Conservation (phyloP, 169 alveolate genomes). For the Plasmodium billcollinsi region DNA sequence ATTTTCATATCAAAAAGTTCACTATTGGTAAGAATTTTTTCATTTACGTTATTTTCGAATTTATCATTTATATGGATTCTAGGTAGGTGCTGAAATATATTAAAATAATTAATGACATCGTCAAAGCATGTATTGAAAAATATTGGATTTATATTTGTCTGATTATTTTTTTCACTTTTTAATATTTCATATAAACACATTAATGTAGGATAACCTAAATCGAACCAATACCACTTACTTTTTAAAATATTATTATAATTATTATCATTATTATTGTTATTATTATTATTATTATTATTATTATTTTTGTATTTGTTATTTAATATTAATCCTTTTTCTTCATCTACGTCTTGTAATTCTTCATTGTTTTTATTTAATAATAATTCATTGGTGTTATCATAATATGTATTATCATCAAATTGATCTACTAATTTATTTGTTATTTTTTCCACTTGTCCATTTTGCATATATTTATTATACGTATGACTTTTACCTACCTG, state of each 20-base stretch:
- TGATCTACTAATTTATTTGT: neutral
- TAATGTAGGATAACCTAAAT: constrained; percentile 52
- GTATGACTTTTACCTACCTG: neutral
- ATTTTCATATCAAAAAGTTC: constrained; percentile 15
- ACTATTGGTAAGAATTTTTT: constrained; percentile 36
- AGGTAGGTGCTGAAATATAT: constrained; percentile 45
- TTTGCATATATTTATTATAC: neutral
- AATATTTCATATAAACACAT: constrained; percentile 68
- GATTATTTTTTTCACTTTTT: constrained; percentile 72
- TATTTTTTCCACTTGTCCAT: neutral
- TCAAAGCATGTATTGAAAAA: constrained; percentile 54
- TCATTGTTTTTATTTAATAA: neutral
- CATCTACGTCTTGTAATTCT: neutral
- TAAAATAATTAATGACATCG: constrained; percentile 43
- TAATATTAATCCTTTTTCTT: neutral
- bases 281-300: neutral
- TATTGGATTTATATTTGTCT: constrained; percentile 45
- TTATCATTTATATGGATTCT: constrained; percentile 38
- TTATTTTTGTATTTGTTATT: neutral
- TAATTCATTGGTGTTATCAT: neutral
- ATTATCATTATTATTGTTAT: neutral
- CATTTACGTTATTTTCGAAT: constrained; percentile 22
- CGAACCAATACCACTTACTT: constrained; percentile 72
- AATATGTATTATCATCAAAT: neutral
- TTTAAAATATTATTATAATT: constrained; percentile 7